A percentile compares a stretch with the other conserved stretches of the same genome.
Evolutionary conservation across 2,329 filamentous ascomycete species (phyloP).

Genomic region (Diaporthe ampelina): DNA sequence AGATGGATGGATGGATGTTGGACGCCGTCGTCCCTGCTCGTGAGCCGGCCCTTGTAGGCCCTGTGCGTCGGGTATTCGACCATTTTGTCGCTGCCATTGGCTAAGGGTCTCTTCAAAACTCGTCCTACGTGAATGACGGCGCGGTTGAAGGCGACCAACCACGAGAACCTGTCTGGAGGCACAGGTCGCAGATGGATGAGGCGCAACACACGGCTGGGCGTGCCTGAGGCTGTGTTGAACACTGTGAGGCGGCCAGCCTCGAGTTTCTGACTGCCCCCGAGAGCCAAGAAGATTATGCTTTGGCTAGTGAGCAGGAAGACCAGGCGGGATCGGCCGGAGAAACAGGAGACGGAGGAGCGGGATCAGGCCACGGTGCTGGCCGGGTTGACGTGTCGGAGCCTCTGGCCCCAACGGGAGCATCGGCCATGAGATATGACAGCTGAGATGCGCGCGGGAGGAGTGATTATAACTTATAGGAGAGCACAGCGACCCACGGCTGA

Average conservation of each 20-base stretch:
- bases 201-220: background rate
- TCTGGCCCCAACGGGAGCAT: slow-evolving; percentile 13
- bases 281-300: background rate
- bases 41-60: no score
- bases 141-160: no score
- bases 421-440: slow-evolving; percentile 17
- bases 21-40: no score
- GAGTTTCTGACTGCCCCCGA: background rate
- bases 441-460: background rate
- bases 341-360: slow-evolving; percentile 39
- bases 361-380: slow-evolving; percentile 37
- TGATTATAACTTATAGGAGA: no score
- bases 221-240: background rate
- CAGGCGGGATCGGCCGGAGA: slow-evolving; percentile 27
- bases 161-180: no score
- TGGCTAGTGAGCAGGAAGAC: background rate
- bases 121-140: no score
- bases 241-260: background rate
- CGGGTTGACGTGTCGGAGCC: slow-evolving; percentile 23
- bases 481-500: no score
- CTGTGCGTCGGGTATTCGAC: no score
- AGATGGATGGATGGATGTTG: no score
- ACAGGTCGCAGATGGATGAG: no score
- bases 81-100: no score
- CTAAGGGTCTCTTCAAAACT: background rate